Evolutionary conservation across 805 yeast species (phyloP).

Genomic region (Blastobotrys chiropterorum): DNA sequence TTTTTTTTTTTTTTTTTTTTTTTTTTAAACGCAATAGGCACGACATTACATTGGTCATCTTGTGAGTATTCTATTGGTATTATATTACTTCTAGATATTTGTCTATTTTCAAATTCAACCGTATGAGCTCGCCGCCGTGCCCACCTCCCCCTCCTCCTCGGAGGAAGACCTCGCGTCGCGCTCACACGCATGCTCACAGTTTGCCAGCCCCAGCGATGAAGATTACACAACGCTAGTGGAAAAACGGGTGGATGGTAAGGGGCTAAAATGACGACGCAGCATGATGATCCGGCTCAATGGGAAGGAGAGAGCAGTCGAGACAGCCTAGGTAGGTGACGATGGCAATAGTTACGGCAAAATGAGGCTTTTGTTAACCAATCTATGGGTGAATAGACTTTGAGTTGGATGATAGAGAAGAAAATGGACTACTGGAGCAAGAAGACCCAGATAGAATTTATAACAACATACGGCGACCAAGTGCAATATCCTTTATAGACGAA

Average conservation of each 20-base stretch:
- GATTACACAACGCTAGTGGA: neutral
- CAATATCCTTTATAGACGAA: conserved; percentile 2
- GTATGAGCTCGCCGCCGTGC: too few species aligned
- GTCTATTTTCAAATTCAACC: too few species aligned
- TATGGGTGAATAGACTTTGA: neutral
- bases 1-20: too few species aligned
- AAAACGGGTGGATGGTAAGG: neutral
- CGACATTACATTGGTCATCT: too few species aligned
- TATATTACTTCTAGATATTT: too few species aligned
- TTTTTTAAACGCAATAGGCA: too few species aligned
- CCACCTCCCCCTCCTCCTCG: too few species aligned
- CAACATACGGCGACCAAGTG: neutral
- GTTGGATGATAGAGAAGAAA: neutral
- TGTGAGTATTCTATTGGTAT: too few species aligned
- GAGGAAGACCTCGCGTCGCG: too few species aligned
- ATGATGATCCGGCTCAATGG: neutral
- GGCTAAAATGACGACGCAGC: neutral
- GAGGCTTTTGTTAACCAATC: conserved; percentile 1
- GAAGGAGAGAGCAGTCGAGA: neutral
- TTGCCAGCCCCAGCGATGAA: neutral
- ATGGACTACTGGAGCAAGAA: neutral
- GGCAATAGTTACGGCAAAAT: too few species aligned
- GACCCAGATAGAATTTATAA: conserved; percentile 1
- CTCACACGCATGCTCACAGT: too few species aligned
- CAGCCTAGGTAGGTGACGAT: neutral